Conservation (phyloP, 225 moss, liverwort and hornwort species). For the Sphagnum tenellum region DNA sequence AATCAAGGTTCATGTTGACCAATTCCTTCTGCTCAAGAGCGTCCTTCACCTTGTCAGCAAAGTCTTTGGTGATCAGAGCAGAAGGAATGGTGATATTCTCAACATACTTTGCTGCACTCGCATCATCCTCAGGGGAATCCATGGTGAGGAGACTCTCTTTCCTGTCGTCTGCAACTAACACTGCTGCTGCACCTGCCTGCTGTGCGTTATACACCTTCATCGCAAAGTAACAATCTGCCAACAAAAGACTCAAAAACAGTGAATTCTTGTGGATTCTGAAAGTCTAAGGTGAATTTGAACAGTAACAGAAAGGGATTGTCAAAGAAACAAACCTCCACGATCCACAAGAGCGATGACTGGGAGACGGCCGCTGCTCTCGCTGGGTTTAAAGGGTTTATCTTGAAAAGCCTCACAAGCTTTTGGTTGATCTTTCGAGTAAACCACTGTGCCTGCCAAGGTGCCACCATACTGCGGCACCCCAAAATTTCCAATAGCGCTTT, state of each 20-base stretch:
- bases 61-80: constrained; percentile 51
- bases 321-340: constrained; percentile 30
- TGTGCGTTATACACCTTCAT: too few species aligned
- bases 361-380: constrained; percentile 11
- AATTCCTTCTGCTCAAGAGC: constrained; percentile 29
- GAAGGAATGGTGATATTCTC: constrained; percentile 68
- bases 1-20: constrained; percentile 70
- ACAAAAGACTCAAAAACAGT: too few species aligned
- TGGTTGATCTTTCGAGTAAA: constrained; percentile 26
- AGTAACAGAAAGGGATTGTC: too few species aligned
- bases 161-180: too few species aligned
- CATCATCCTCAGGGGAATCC: too few species aligned
- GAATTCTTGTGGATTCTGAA: too few species aligned
- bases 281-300: too few species aligned
- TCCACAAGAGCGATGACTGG: constrained; percentile 41
- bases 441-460: constrained; percentile 41
- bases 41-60: constrained; percentile 50
- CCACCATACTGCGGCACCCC: constrained; percentile 49
- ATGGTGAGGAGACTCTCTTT: too few species aligned
- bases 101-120: not conserved
- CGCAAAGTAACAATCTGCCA: too few species aligned
- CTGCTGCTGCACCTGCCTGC: too few species aligned
- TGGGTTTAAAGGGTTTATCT: too few species aligned
- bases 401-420: constrained; percentile 27
- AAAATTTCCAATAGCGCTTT: constrained; percentile 44